Evolutionary conservation across 176 grass and related monocot genomes (phyloP).

Genomic region (Canna indica): DNA sequence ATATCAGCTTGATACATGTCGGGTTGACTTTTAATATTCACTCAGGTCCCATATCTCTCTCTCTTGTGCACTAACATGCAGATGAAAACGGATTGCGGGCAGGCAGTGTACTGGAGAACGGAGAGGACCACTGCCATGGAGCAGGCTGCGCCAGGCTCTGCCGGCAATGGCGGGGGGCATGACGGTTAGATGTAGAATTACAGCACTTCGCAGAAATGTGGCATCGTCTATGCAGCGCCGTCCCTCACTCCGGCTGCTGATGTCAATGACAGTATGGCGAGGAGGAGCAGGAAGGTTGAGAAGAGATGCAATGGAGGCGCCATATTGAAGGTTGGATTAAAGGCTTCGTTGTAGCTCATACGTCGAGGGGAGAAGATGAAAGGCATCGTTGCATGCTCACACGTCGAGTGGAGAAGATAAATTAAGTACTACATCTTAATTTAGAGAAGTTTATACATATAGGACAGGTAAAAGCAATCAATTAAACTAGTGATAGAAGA

Average conservation of each 20-base stretch:
- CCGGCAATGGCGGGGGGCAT: conserved; percentile 9
- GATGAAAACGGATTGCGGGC: conserved; percentile 12
- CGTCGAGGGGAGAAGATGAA: not conserved
- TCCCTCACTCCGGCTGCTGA: not conserved
- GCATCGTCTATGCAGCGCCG: not conserved
- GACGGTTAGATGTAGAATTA: conserved; percentile 16
- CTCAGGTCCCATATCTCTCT: too few relatives aligned
- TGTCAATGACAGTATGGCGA: not conserved
- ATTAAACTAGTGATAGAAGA: too few relatives aligned
- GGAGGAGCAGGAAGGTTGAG: not conserved
- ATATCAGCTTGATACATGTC: too few relatives aligned
- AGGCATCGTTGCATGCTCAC: too few relatives aligned
- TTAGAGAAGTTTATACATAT: too few relatives aligned
- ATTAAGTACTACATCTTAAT: too few relatives aligned
- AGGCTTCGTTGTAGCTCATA: too few relatives aligned
- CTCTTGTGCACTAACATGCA: too few relatives aligned
- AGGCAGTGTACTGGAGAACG: conserved; percentile 21
- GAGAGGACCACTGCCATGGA: conserved; percentile 13
- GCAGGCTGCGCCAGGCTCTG: not conserved
- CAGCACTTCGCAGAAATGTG: conserved; percentile 7
- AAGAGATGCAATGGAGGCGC: not conserved
- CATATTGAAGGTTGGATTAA: not conserved
- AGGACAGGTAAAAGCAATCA: too few relatives aligned
- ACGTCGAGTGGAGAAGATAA: too few relatives aligned
- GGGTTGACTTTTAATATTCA: too few relatives aligned